These are phyloP conservation scores for Hymenoscyphus linearis DNA, from an alignment of 2,329 filamentous ascomycete species.

Conservation along the genomic window DNA sequence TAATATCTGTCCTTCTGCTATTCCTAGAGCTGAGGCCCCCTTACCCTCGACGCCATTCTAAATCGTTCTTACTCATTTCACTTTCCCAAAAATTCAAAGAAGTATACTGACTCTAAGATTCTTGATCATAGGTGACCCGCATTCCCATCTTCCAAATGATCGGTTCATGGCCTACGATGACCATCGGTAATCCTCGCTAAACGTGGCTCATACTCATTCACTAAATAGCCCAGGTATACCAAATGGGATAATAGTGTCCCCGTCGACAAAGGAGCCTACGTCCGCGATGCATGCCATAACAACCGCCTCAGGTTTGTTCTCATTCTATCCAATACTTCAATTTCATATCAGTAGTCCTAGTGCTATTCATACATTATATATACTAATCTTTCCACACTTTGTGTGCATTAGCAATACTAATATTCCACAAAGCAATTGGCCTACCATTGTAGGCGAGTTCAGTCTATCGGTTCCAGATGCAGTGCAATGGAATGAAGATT, in stretches of 20 bases:
- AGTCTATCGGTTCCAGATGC: slow-evolving; percentile 46
- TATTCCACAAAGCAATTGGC: slow-evolving; percentile 18
- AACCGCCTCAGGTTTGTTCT: slow-evolving; percentile 34
- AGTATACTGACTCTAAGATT: no score
- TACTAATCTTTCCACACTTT: background rate
- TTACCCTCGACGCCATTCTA: no score
- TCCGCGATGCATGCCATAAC: slow-evolving; percentile 45
- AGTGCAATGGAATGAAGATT: slow-evolving; percentile 41
- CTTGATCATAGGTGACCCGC: slow-evolving; percentile 27
- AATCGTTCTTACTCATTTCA: no score
- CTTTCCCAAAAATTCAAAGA: no score
- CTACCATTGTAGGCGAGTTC: slow-evolving; percentile 55
- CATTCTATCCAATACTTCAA: background rate
- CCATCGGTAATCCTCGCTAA: slow-evolving; percentile 7
- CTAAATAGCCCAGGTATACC: slow-evolving; percentile 39
- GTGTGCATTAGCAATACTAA: background rate
- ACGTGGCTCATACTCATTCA: background rate
- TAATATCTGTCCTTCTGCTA: no score
- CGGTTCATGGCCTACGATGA: slow-evolving; percentile 49
- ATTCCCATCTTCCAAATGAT: slow-evolving; percentile 21
- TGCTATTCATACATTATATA: slow-evolving; percentile 21
- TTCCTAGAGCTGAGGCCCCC: no score
- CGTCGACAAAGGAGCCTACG: slow-evolving; percentile 43
- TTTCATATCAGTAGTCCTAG: slow-evolving; percentile 1
- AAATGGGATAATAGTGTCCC: slow-evolving; percentile 46